These are phyloP conservation scores for Dactylellina sp. DNA, from an alignment of 2,329 filamentous ascomycete genomes.

Conservation along the genomic window DNA sequence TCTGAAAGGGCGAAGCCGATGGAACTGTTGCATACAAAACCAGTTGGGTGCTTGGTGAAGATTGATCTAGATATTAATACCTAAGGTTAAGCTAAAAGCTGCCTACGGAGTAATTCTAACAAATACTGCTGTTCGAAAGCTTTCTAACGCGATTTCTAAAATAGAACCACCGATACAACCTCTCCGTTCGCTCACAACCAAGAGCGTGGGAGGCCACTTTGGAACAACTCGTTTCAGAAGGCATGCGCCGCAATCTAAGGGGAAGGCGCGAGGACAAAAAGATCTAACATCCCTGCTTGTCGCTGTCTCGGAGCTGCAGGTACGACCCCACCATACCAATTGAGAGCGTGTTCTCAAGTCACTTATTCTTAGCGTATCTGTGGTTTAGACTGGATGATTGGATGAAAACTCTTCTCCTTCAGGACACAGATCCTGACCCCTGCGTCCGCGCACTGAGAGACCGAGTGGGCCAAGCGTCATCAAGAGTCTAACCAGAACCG, in stretches of 20 bases:
- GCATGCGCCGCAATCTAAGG: constrained; percentile 52
- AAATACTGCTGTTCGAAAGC: background rate
- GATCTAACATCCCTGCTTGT: constrained; percentile 43
- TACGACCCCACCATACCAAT: constrained; percentile 53
- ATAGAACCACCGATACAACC: constrained; percentile 2
- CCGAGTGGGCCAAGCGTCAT: constrained; percentile 25
- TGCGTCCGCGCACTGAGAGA: constrained; percentile 22
- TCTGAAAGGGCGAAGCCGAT: background rate
- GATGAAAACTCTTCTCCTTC: constrained; percentile 28
- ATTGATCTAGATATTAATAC: background rate
- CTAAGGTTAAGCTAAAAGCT: constrained; percentile 22
- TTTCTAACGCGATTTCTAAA: constrained; percentile 17
- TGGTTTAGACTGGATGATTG: constrained; percentile 31
- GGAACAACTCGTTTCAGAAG: constrained; percentile 46
- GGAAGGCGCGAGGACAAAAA: constrained; percentile 41
- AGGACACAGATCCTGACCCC: constrained; percentile 39
- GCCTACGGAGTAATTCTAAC: constrained; percentile 17
- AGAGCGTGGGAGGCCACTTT: constrained; percentile 20
- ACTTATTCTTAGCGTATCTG: constrained; percentile 24
- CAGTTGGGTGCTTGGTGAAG: background rate
- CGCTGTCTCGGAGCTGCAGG: constrained; percentile 52
- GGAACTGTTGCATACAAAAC: constrained; percentile 9
- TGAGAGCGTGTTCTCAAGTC: constrained; percentile 39
- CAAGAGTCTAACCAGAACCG: constrained; percentile 31
- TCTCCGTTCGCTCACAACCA: background rate